Evolutionary conservation across 2,329 filamentous ascomycete species (phyloP).

Genomic region (Akanthomyces lecanii): DNA sequence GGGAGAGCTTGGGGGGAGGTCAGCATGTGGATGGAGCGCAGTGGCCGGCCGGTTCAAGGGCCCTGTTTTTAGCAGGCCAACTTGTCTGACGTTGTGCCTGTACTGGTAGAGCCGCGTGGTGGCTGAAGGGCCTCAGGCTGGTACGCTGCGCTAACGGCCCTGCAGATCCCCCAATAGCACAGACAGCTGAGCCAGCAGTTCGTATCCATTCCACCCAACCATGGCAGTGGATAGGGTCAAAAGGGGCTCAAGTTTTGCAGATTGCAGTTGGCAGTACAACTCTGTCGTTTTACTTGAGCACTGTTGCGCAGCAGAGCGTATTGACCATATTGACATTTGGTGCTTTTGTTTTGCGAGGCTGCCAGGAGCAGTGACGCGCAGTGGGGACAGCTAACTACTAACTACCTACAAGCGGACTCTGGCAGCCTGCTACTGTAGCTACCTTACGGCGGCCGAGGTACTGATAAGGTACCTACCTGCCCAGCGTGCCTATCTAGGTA

Average conservation of each 20-base stretch:
- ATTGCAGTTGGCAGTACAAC: neutral
- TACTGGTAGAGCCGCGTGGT: neutral
- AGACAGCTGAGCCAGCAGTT: neutral
- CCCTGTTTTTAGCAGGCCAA: conserved; percentile 6
- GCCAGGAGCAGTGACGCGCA: neutral
- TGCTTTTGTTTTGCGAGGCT: neutral
- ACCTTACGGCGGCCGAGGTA: neutral
- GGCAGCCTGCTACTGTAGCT: neutral
- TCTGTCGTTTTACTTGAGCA: neutral
- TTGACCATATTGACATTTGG: neutral
- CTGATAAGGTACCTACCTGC: no score
- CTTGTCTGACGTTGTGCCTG: neutral
- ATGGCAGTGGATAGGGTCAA: neutral
- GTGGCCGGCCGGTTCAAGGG: conserved; percentile 6
- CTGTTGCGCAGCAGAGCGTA: neutral
- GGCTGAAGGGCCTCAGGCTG: neutral
- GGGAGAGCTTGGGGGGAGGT: neutral
- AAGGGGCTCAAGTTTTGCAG: neutral
- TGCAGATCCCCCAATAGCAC: conserved; percentile 8
- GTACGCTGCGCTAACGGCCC: neutral
- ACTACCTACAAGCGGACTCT: neutral
- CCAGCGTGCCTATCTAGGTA: neutral
- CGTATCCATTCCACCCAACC: conserved; percentile 7
- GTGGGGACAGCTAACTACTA: neutral
- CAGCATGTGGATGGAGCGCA: neutral